Base-by-base conservation (phyloP, 1,139 yeast genomes). In the Tardiomyces depauwii region DNA sequence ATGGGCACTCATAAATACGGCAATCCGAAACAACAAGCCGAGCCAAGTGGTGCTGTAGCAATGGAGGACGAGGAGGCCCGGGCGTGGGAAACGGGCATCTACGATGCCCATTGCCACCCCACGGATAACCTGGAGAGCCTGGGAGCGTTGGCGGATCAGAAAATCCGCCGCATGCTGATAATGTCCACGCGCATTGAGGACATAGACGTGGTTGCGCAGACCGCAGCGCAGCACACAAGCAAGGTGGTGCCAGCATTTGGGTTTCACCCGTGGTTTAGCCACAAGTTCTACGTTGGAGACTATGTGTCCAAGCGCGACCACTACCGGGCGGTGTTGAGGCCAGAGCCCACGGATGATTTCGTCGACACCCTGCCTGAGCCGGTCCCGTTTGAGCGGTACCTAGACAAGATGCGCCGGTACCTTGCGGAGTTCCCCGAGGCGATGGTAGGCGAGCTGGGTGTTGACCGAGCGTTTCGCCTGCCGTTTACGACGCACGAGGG, bases 211-310 rank as follows among this genome's bases (percentile, higher is more conserved):
- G 73, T 70, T 7, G 57, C 52, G 10, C 49, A 53, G 18, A 52
- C 60, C 18, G 63, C 64, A 12, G 44, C 43, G 1, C 27, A 42
- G 19, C 63, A 69, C 9, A 62, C 57, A 2, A 54, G 56, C 11
- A 60, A 61, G 27, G 63, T 82, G 1, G 63, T 73, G 1, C 82
- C 91, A 0, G 78, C 81, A 45, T 81, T 80, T 60, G 98, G 97
- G 0, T 70, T 86, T 3, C 97, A 91, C 61, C 97, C 97, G 0
- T 89, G 96, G 96, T 87, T 76, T 57, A 65, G 78, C 1, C 95
- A 89, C 62, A 55, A 81, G 28, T 80, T 78, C 51, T 67, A 76
- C 10, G 53, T 63, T 7, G 61, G 55, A 0, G 50, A 36, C 49
- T 51, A 30, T 30, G 36, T 30, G 4, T 12, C 21, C 46, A 70